Evolutionary conservation across 83 land plant species (phyloP), one percentile per base, ranked within the genome.

Genomic region (Larix sibirica): DNA sequence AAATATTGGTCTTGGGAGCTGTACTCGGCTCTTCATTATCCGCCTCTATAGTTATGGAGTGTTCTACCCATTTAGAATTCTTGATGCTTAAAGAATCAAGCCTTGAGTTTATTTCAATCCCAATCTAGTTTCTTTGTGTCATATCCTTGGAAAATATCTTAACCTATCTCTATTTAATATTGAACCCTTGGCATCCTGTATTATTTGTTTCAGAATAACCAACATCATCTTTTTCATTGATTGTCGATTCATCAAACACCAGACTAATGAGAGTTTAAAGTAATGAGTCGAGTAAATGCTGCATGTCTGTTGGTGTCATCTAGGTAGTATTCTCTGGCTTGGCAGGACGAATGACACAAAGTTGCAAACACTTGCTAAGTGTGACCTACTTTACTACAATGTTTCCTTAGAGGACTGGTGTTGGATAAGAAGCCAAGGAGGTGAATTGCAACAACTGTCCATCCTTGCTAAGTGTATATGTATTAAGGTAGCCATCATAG

Each of bases 51-150:
- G 44, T 74, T 79, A 80, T 21, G 84, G 62, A 59, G 21, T 13
- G 28, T 62, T 71, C 65, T 66, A 83, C 74, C 1, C 4, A 16
- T 23, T 26, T 66, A 16, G 24, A 44, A 73, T 81, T 90, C 80
- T 88, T 86, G 24, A 92, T 83, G 17, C 89, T 88, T 63, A 92
- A 70, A 54, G 79, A 28, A 10, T 90, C 89, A 62, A 92, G 79
- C 84, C 71, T 86, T 5, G 91, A 77, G 71, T 73, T 90, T 67
- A 92, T 80, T 50, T 88, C 88, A 79, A 84, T 79, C 3, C 90
- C 80, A 16, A 84, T 83, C 77, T 82, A 85, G 80, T 85, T 77
- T 16, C 89, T 92, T 28, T 83, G 79, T 21, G 74, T 31, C 17
- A 80, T 59, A 31, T 26, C 26, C 62, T 13, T 28, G 40, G 63